phyloP scores from a whole-genome alignment of 2,329 filamentous ascomycete species.

The Clonostachys rosea region DNA sequence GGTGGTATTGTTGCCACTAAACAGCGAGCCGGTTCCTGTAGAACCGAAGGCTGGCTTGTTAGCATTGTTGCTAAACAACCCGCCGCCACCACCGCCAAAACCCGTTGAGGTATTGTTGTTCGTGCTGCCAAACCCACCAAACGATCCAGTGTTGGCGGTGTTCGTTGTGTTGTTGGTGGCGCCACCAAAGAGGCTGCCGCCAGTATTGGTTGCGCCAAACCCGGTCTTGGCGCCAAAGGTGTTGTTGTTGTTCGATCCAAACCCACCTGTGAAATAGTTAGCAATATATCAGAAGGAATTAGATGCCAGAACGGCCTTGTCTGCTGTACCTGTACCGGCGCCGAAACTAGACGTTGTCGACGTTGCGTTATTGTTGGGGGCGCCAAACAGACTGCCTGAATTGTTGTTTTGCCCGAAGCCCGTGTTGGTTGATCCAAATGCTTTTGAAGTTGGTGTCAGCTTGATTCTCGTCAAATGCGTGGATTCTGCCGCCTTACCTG shows the following conservation, averaged over 20 bases:
- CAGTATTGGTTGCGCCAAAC: conserved; percentile 40
- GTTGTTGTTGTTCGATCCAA: conserved; percentile 23
- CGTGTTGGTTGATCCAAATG: conserved; percentile 23
- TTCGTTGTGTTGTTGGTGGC: conserved; percentile 26
- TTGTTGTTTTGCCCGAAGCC: conserved; percentile 35
- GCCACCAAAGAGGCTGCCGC: conserved; percentile 40
- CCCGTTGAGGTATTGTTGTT: conserved; percentile 24
- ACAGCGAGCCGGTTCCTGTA: conserved; percentile 34
- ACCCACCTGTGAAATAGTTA: conserved; percentile 13
- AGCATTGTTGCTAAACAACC: conserved; percentile 46
- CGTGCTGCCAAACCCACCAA: conserved; percentile 34
- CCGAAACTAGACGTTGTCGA: conserved; percentile 23
- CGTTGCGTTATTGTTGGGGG: conserved; percentile 17
- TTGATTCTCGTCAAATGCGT: conserved; percentile 8
- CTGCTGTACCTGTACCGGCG: conserved; percentile 20
- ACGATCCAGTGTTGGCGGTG: conserved; percentile 15
- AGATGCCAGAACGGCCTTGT: conserved; percentile 3
- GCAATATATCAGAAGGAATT: neutral
- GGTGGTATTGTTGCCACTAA: conserved; percentile 23
- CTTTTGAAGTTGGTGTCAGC: conserved; percentile 15
- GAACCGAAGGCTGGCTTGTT: conserved; percentile 43
- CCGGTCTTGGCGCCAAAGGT: conserved; percentile 43
- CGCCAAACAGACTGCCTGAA: conserved; percentile 39
- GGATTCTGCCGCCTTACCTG: conserved; percentile 41
- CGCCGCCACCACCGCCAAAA: conserved; percentile 34